Conservation (phyloP, 169 alveolate species). For the Eimeria necatrix region DNA sequence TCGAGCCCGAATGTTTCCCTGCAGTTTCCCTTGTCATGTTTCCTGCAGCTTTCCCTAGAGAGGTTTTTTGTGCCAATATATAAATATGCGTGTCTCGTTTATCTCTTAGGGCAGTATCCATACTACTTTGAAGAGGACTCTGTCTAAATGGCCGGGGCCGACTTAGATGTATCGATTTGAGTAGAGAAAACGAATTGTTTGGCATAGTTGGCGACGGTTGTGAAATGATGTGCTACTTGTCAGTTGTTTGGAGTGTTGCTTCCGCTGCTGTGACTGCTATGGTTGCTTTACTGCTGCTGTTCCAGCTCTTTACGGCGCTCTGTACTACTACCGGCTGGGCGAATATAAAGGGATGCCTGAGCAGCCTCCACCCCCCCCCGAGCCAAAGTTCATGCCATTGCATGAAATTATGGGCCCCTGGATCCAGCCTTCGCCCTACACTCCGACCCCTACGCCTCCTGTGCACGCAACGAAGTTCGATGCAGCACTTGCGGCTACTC, state of each 20-base stretch:
- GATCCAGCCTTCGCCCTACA: conserved; percentile 56
- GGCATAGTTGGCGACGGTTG: not conserved
- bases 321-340: conserved; percentile 75
- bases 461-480: conserved; percentile 29
- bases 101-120: too few relatives aligned
- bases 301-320: conserved; percentile 74
- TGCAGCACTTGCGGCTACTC: conserved; percentile 28
- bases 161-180: too few relatives aligned
- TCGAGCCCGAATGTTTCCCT: too few relatives aligned
- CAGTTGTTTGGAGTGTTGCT: not conserved
- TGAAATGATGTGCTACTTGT: not conserved
- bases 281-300: not conserved
- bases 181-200: too few relatives aligned
- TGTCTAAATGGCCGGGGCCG: too few relatives aligned
- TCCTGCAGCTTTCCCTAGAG: too few relatives aligned
- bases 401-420: conserved; percentile 62
- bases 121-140: too few relatives aligned
- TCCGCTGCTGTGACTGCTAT: conserved; percentile 11
- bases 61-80: too few relatives aligned
- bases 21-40: too few relatives aligned
- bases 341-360: conserved; percentile 32
- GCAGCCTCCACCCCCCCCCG: conserved; percentile 82
- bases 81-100: too few relatives aligned
- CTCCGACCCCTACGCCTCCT: conserved; percentile 11
- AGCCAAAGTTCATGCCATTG: conserved; percentile 68